phyloP scores from a whole-genome alignment of 2,329 filamentous ascomycete genomes.

The Lasiodiplodia hormozganensis region DNA sequence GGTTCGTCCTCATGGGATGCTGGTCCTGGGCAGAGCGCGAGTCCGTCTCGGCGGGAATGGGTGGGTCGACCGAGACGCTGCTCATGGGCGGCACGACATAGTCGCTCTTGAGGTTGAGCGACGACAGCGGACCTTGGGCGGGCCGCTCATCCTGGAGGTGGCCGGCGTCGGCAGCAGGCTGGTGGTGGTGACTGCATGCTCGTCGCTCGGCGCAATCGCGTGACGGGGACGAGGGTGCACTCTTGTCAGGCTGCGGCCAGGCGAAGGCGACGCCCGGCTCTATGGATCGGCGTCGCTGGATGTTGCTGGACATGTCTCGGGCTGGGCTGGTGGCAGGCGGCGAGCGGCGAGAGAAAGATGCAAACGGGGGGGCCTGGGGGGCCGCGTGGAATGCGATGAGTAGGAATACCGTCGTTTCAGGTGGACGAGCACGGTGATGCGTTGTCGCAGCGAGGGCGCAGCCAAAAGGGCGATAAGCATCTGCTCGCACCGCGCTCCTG shows the following conservation, averaged over 20 bases:
- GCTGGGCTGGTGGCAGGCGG: not conserved
- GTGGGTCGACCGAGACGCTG: slow-evolving; percentile 29
- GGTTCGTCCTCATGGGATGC: slow-evolving; percentile 28
- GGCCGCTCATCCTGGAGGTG: slow-evolving; percentile 11
- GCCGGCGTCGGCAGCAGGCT: slow-evolving; percentile 6
- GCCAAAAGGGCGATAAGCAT: slow-evolving; percentile 16
- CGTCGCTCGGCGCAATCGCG: slow-evolving; percentile 20
- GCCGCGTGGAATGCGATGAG: slow-evolving; percentile 23
- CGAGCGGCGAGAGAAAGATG: not conserved
- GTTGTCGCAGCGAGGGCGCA: slow-evolving; percentile 18
- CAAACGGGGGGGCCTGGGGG: slow-evolving; percentile 1
- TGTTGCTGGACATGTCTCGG: slow-evolving; percentile 22
- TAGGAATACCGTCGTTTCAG: slow-evolving; percentile 24
- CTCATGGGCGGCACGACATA: slow-evolving; percentile 30
- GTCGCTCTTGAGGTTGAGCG: slow-evolving; percentile 27
- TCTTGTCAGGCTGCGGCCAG: slow-evolving; percentile 21
- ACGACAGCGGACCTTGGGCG: slow-evolving; percentile 15
- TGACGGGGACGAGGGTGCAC: slow-evolving; percentile 17
- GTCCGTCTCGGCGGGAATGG: slow-evolving; percentile 29
- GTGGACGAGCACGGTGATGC: slow-evolving; percentile 21
- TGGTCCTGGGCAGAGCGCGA: slow-evolving; percentile 30
- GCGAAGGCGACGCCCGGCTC: slow-evolving; percentile 28
- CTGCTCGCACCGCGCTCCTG: slow-evolving; percentile 1
- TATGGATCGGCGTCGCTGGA: slow-evolving; percentile 28
- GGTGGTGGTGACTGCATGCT: slow-evolving; percentile 21